Evolutionary conservation across 148 eudicot genomes (phyloP).

Genomic region (Pouteria glomerata): DNA sequence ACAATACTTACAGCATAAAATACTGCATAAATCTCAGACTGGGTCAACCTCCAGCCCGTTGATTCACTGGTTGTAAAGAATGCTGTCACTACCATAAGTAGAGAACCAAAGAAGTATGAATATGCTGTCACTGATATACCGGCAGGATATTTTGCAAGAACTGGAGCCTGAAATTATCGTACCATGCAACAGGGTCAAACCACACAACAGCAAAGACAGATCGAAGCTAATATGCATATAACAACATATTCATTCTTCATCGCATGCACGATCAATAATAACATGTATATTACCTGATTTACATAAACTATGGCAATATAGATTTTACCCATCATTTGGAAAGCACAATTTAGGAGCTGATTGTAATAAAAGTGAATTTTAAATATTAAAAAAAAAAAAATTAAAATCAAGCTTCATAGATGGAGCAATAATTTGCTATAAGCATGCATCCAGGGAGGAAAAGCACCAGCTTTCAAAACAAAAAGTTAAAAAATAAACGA

Average conservation of each 20-base stretch:
- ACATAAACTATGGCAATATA: neutral
- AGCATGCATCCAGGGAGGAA: neutral
- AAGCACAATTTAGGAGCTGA: neutral
- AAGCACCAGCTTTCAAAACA: neutral
- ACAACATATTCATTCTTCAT: neutral
- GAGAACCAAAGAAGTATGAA: conserved; percentile 77
- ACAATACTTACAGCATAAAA: conserved; percentile 73
- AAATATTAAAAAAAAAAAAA: neutral
- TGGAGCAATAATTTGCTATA: neutral
- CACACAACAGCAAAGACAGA: neutral
- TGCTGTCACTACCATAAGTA: conserved; percentile 61
- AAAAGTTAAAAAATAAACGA: no score
- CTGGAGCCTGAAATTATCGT: conserved; percentile 66
- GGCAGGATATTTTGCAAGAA: conserved; percentile 87
- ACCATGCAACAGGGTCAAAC: conserved; percentile 14
- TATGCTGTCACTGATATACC: conserved; percentile 93
- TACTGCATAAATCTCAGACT: conserved; percentile 64
- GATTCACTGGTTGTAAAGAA: conserved; percentile 46
- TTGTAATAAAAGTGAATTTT: neutral
- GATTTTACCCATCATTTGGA: neutral
- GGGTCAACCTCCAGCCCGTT: conserved; percentile 66
- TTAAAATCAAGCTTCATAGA: neutral
- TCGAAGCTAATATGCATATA: neutral
- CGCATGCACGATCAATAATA: neutral
- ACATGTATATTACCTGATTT: neutral